These are phyloP conservation scores for Blumeriella jaapii DNA, from an alignment of 2,329 filamentous ascomycete species.

Conservation along the genomic window DNA sequence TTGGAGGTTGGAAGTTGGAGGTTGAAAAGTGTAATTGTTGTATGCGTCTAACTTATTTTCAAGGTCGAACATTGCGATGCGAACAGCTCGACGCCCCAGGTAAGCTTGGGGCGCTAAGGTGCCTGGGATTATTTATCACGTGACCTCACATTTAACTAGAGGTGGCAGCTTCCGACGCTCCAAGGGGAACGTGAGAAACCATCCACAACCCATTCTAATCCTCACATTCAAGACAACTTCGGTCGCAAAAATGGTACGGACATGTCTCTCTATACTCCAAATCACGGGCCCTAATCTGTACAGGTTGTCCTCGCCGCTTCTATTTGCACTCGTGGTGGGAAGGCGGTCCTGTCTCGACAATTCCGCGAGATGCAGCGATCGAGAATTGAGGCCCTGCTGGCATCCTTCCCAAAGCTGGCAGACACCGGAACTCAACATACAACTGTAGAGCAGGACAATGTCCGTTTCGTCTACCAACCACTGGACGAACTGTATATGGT, in stretches of 20 bases:
- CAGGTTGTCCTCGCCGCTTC: constrained; percentile 97
- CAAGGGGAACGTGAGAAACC: too few species aligned
- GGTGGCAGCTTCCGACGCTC: too few species aligned
- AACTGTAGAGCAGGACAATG: constrained; percentile 97
- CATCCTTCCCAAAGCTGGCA: constrained; percentile 94
- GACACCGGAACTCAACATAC: constrained; percentile 95
- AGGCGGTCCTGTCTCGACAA: constrained; percentile 94
- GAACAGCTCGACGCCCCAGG: too few species aligned
- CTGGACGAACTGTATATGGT: constrained; percentile 99
- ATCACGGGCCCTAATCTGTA: constrained; percentile 19
- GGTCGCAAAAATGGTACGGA: constrained; percentile 14
- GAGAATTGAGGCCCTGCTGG: constrained; percentile 88
- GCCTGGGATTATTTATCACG: too few species aligned
- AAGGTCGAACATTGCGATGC: too few species aligned
- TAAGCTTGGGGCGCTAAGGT: too few species aligned
- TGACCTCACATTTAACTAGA: too few species aligned
- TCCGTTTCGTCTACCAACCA: constrained; percentile 98
- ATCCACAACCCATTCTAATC: too few species aligned
- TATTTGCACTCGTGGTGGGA: constrained; percentile 96
- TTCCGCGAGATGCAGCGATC: constrained; percentile 97
- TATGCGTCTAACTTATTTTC: too few species aligned
- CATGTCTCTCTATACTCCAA: not conserved
- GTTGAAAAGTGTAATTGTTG: too few species aligned
- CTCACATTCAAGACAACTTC: not conserved
- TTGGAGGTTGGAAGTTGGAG: too few species aligned